Base-by-base conservation (phyloP, 345 rosid genomes). In the Populus euphratica region DNA sequence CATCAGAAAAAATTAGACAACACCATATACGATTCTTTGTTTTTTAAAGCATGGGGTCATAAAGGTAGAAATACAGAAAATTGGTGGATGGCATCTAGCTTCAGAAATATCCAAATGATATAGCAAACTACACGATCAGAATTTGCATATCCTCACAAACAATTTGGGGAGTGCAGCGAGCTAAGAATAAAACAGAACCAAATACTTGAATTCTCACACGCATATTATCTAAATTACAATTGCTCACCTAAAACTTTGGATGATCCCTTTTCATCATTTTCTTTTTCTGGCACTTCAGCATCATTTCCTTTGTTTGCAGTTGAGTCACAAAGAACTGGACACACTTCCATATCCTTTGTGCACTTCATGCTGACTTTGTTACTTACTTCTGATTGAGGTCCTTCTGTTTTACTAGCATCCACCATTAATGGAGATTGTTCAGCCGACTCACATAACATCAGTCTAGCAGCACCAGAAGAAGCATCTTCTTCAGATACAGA, bases 221-320 rank as follows among this genome's bases (percentile, higher is more conserved):
- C 64, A 33, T 16, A 18, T 11, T 25, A 14, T n/a, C 70, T 20
- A 50, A 64, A 47, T 49, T 31, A 73, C 64, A 70, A 68, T 39
- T 11, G 56, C 67, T 84, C 81, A 93, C 94, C 97, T 80, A 87
- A 77, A 73, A 65, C 79, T 17, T 77, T 76, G 49, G 74, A 72
- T 36, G 76, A 75, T 74, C 75, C 81, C 71, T 76, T 73, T 64
- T 74, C 86, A 73, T 75, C 38, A 76, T 70, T 85, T 81, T 77
- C 88, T 81, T 86, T 75, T 35, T 66, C 73, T 29, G 75, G 49
- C 63, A 63, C 82, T 80, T 73, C 76, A 74, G 77, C 78, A 68
- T 66, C 84, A 70, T 81, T 83, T 81, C 74, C 79, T 75, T 69
- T 77, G 20, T 75, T 82, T 69, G 73, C 76, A 44, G 69, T 73